A percentile compares a stretch with the other conserved stretches of the same genome.
Evolutionary conservation across 148 eudicot genomes (phyloP).

Genomic region (Chenopodium formosanum): DNA sequence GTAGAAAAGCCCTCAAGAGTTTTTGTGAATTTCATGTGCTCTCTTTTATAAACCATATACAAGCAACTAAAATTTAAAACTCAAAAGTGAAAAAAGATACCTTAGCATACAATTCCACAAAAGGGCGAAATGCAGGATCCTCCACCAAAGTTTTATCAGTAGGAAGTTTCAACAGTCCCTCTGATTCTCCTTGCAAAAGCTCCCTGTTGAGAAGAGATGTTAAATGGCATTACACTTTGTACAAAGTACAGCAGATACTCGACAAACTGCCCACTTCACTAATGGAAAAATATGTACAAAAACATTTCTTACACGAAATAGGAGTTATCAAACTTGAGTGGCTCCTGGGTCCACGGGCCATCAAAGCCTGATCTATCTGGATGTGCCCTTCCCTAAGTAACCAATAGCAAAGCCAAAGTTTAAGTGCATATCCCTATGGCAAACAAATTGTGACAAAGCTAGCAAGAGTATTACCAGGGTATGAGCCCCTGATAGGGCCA

Average conservation of each 20-base stretch:
- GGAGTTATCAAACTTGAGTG: slow-evolving; percentile 86
- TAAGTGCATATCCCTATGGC: slow-evolving; percentile 11
- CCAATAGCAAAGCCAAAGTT: slow-evolving; percentile 9
- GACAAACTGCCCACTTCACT: background rate
- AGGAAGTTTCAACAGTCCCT: slow-evolving; percentile 84
- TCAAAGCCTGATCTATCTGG: slow-evolving; percentile 95
- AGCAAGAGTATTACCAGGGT: slow-evolving; percentile 52
- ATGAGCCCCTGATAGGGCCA: slow-evolving; percentile 74
- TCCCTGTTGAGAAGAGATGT: slow-evolving; percentile 46
- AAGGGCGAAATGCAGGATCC: slow-evolving; percentile 70
- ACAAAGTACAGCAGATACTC: background rate
- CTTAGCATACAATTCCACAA: slow-evolving; percentile 91
- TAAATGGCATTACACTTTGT: background rate
- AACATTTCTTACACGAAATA: slow-evolving; percentile 69
- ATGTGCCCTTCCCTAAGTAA: slow-evolving; percentile 77
- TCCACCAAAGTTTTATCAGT: slow-evolving; percentile 78
- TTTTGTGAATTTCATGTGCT: background rate
- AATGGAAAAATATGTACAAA: background rate
- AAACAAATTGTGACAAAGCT: background rate
- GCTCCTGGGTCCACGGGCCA: slow-evolving; percentile 96
- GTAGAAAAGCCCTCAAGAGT: background rate
- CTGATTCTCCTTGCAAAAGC: slow-evolving; percentile 79
- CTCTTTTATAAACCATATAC: background rate
- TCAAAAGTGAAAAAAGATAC: slow-evolving; percentile 32
- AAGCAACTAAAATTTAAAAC: background rate